These are phyloP conservation scores for Lactarius akahatsu DNA, from an alignment of 768 basidiomycete genomes.

Conservation along the genomic window DNA sequence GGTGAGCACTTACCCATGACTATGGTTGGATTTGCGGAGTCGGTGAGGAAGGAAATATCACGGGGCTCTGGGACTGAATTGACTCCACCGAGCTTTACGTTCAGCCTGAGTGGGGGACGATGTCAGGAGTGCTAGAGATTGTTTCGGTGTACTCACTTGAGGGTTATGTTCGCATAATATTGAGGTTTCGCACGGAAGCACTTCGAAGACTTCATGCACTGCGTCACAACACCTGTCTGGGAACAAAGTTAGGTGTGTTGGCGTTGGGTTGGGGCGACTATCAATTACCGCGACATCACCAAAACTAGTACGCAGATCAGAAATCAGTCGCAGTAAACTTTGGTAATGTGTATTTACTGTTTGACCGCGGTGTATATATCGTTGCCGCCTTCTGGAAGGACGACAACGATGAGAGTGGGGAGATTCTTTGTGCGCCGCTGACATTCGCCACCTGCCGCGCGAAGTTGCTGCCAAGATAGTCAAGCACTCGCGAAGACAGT, in stretches of 20 bases:
- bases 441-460: slow-evolving; percentile 49
- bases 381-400: slow-evolving; percentile 72
- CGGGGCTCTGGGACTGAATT: slow-evolving; percentile 73
- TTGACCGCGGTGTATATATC: slow-evolving; percentile 78
- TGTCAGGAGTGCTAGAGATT: slow-evolving; percentile 3
- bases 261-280: background rate
- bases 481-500: background rate
- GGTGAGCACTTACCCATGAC: slow-evolving; percentile 59
- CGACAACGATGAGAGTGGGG: slow-evolving; percentile 61
- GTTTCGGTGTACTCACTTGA: slow-evolving; percentile 54
- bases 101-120: slow-evolving; percentile 50
- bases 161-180: slow-evolving; percentile 77
- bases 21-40: slow-evolving; percentile 72
- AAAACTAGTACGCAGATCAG: slow-evolving; percentile 46
- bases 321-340: slow-evolving; percentile 2
- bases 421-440: slow-evolving; percentile 40
- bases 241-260: slow-evolving; percentile 11
- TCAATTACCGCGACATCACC: slow-evolving; percentile 60
- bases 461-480: slow-evolving; percentile 43
- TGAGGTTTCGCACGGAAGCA: slow-evolving; percentile 68
- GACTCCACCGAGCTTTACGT: slow-evolving; percentile 82
- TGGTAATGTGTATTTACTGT: slow-evolving; percentile 50
- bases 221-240: slow-evolving; percentile 74
- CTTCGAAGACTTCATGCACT: slow-evolving; percentile 69
- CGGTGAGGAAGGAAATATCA: slow-evolving; percentile 63